These are phyloP conservation scores for Sporothrix brunneoviolacea DNA, from an alignment of 2,329 filamentous ascomycete species.

Conservation along the genomic window DNA sequence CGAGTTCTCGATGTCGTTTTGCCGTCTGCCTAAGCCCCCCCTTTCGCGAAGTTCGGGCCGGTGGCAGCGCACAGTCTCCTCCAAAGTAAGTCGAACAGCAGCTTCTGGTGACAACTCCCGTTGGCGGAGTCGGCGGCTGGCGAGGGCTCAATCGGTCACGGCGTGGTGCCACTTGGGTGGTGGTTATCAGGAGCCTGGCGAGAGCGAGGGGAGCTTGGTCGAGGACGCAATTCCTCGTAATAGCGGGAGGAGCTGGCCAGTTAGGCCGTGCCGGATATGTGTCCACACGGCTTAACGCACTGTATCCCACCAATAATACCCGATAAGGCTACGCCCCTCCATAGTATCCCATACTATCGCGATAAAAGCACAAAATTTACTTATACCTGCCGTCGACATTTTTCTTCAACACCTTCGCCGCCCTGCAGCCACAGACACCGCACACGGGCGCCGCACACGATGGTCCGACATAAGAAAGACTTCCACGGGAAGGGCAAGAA, in stretches of 20 bases:
- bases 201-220: conserved; percentile 1
- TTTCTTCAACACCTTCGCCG: background rate
- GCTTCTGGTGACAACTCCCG: background rate
- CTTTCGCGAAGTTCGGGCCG: background rate
- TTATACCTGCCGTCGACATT: background rate
- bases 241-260: background rate
- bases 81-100: no score
- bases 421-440: background rate
- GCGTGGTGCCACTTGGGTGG: background rate
- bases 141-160: background rate
- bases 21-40: conserved; percentile 2
- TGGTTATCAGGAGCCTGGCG: background rate
- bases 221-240: conserved; percentile 1
- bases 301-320: no score
- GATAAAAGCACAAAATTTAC: no score
- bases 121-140: background rate
- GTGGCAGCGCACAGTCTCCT: no score
- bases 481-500: conserved; percentile 68
- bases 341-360: no score
- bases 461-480: conserved; percentile 98
- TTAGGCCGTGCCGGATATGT: no score
- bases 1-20: no score
- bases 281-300: no score
- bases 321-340: background rate
- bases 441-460: conserved; percentile 30